Evolutionary conservation across 2,329 filamentous ascomycete genomes (phyloP).

Genomic region (Colletotrichum musae): DNA sequence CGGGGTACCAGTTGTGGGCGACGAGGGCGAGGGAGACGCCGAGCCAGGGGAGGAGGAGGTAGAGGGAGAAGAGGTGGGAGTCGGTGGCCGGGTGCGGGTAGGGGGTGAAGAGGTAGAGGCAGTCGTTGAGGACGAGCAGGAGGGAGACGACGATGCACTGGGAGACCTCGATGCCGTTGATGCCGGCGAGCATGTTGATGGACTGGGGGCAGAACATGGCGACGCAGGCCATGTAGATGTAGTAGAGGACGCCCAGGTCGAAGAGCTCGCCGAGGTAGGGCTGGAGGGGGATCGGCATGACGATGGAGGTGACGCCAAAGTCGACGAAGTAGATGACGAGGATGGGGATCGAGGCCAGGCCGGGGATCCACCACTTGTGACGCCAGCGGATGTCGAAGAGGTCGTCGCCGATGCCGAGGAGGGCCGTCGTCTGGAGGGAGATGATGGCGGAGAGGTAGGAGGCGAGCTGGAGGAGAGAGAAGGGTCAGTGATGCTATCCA

Average conservation of each 20-base stretch:
- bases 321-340: constrained; percentile 98
- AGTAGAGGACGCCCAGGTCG: constrained; percentile 88
- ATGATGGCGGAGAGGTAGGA: constrained; percentile 96
- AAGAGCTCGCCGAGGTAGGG: constrained; percentile 88
- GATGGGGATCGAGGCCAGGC: constrained; percentile 92
- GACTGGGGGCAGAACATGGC: constrained; percentile 98
- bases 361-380: constrained; percentile 98
- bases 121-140: constrained; percentile 88
- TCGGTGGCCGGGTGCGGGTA: constrained; percentile 95
- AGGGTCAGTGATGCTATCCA: neutral
- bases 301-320: constrained; percentile 96
- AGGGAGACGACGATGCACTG: constrained; percentile 93
- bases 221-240: constrained; percentile 95
- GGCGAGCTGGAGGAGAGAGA: constrained; percentile 74
- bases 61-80: constrained; percentile 95
- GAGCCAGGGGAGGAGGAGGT: constrained; percentile 93
- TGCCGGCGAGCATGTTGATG: constrained; percentile 99
- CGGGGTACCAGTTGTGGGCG: constrained; percentile 95
- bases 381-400: constrained; percentile 98
- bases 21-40: constrained; percentile 91
- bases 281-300: constrained; percentile 88
- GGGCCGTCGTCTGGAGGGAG: constrained; percentile 89
- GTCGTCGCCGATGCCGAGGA: constrained; percentile 95
- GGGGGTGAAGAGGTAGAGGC: constrained; percentile 85
- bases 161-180: constrained; percentile 97